phyloP scores from a whole-genome alignment of 169 alveolate genomes.

The Plasmodium cynomolgi region DNA sequence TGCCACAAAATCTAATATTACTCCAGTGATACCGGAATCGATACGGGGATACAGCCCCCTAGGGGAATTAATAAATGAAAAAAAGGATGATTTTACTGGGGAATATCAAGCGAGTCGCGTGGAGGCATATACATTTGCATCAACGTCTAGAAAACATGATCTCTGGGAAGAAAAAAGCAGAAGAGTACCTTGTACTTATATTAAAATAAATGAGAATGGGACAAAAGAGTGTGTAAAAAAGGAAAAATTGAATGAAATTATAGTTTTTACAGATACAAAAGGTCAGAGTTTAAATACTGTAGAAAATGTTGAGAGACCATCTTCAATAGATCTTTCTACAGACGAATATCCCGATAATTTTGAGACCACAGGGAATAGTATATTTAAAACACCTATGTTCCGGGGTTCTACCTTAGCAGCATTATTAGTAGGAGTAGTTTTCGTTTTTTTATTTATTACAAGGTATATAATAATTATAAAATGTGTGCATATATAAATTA shows the following conservation, averaged over 20 bases:
- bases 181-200: neutral
- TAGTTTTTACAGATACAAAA: too few relatives aligned
- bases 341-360: too few relatives aligned
- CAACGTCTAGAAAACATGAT: neutral
- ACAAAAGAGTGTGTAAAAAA: too few relatives aligned
- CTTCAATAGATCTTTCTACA: neutral
- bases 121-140: neutral
- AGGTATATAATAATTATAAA: neutral
- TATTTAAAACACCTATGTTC: neutral
- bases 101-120: neutral
- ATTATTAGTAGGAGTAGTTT: neutral
- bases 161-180: neutral
- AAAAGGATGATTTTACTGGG: neutral
- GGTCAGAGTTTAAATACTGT: neutral
- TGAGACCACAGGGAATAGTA: neutral
- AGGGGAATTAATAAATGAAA: neutral
- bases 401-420: neutral
- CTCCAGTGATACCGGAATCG: neutral
- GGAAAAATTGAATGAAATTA: too few relatives aligned
- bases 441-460: neutral
- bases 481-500: neutral
- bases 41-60: neutral
- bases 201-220: too few relatives aligned
- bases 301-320: neutral
- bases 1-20: neutral